Evolutionary conservation across 495 filamentous ascomycete species (phyloP).

Genomic region (Cryomyces minteri): DNA sequence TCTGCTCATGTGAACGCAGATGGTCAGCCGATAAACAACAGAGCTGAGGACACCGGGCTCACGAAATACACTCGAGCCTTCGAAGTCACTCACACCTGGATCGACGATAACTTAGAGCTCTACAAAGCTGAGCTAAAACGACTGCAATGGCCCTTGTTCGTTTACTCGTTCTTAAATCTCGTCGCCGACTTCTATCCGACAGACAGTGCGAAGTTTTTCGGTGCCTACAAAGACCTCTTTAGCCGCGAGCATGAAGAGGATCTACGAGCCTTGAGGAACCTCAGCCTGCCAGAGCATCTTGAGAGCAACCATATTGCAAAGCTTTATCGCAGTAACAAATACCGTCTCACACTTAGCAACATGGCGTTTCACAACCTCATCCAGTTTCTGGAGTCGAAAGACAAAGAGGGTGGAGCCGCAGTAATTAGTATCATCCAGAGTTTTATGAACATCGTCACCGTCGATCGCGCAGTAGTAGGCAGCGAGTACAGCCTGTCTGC

Average conservation of each 20-base stretch:
- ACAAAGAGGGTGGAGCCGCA: slow-evolving; percentile 56
- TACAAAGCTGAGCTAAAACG: slow-evolving; percentile 90
- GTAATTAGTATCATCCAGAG: slow-evolving; percentile 59
- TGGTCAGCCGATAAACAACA: slow-evolving; percentile 42
- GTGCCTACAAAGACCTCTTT: slow-evolving; percentile 46
- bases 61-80: slow-evolving; percentile 61
- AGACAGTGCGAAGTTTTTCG: slow-evolving; percentile 55
- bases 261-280: slow-evolving; percentile 42
- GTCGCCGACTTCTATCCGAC: slow-evolving; percentile 50
- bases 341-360: slow-evolving; percentile 68
- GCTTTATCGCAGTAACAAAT: slow-evolving; percentile 67
- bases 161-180: slow-evolving; percentile 78
- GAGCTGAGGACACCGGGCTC: slow-evolving; percentile 47
- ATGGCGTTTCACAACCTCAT: slow-evolving; percentile 62
- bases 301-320: slow-evolving; percentile 49
- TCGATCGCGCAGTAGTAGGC: slow-evolving; percentile 49
- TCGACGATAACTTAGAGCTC: slow-evolving; percentile 75
- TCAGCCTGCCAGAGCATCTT: slow-evolving; percentile 62
- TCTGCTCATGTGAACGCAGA: slow-evolving; percentile 65
- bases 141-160: slow-evolving; percentile 79
- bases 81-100: slow-evolving; percentile 55
- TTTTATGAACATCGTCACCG: slow-evolving; percentile 51
- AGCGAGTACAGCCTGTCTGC: slow-evolving; percentile 66
- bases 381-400: slow-evolving; percentile 71
- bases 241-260: slow-evolving; percentile 60